Conservation (phyloP, 805 yeast species). For the Ogataea siamensis region DNA sequence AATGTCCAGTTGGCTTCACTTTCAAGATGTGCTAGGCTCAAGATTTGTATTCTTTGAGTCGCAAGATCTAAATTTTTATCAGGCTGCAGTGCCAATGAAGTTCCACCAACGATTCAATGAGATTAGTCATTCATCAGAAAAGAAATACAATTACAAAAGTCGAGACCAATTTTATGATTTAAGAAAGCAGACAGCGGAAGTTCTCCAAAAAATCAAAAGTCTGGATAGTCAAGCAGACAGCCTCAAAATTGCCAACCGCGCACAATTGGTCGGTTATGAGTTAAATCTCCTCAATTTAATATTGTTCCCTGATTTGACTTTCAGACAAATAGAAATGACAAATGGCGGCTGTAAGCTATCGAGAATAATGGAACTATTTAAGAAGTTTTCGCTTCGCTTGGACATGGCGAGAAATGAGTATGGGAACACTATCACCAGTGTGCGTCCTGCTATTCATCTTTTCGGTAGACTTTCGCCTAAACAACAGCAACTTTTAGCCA, state of each 20-base stretch:
- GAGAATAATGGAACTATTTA: slow-evolving; percentile 15
- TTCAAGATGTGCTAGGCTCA: slow-evolving; percentile 58
- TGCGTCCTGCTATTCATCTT: slow-evolving; percentile 18
- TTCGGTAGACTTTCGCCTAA: slow-evolving; percentile 7
- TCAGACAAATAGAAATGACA: slow-evolving; percentile 14
- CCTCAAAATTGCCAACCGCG: slow-evolving; percentile 32
- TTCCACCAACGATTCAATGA: slow-evolving; percentile 67
- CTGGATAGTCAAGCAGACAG: slow-evolving; percentile 2
- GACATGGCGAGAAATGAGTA: slow-evolving; percentile 15
- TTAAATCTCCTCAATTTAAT: slow-evolving; percentile 17
- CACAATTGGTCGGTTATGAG: slow-evolving; percentile 30
- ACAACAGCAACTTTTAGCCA: slow-evolving; percentile 13
- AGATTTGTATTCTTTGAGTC: slow-evolving; percentile 47
- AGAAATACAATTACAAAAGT: slow-evolving; percentile 23
- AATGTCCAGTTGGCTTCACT: slow-evolving; percentile 74
- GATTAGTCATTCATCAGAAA: slow-evolving; percentile 37
- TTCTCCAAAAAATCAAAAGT: slow-evolving; percentile 30
- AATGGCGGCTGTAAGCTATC: slow-evolving; percentile 15
- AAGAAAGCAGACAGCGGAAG: slow-evolving; percentile 34
- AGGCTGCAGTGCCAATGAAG: slow-evolving; percentile 55
- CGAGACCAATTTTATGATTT: slow-evolving; percentile 42
- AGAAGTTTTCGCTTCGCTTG: slow-evolving; percentile 14
- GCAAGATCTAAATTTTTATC: slow-evolving; percentile 39
- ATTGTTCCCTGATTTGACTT: slow-evolving; percentile 18
- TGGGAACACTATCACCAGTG: slow-evolving; percentile 6